Evolutionary conservation across 495 filamentous ascomycete species (phyloP), one percentile per base, ranked within the genome.

Genomic region (Elaphomyces granulatus): DNA sequence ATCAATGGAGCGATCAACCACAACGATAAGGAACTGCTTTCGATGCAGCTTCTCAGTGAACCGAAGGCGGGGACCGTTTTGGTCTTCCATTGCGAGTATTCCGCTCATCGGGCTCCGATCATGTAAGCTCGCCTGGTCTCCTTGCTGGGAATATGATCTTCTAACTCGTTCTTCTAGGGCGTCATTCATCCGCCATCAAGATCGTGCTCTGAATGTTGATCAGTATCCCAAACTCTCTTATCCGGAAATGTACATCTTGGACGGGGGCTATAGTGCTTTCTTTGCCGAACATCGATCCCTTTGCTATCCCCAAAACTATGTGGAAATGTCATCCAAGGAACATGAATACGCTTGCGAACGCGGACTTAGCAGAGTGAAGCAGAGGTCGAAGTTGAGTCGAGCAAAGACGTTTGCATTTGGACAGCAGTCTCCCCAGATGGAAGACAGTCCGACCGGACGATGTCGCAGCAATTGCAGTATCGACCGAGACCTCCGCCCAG

Each of bases 31-130:
- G 88, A 96, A 46, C 57, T 75, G 20, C 66, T 99, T 43, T 77
- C 87, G 1, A 62, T 64, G 37, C 71, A 86, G 36, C 72, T 99
- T 8, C 93, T 99, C 56, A 63, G 72, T 34, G 59, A 70, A 2
- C 72, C 75, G 43, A 64, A 75, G 40, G 69, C 71, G 16, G 80
- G 76, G 38, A 87, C 84, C 0, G 68, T 94, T 4, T 53, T 99
- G 34, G 78, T 99, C 41, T 79, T 99, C 46, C 92, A 99, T 60
- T 99, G 92, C 70, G 92, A 99, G 54, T 99, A 95, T 56, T 96
- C 90, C 17, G 87, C 83, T 23, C 88, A 94, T 61, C 83, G 90
- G 17, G 90, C 90, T n/a, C 90, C 90, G 18, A 80, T 94, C 49
- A 95, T 96, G 87, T 28, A 28, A 6, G 23, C 12, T 28, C n/a